These are phyloP conservation scores for Gilbertella persicaria DNA, from an alignment of 371 early-diverging fungal species.

Conservation along the genomic window DNA sequence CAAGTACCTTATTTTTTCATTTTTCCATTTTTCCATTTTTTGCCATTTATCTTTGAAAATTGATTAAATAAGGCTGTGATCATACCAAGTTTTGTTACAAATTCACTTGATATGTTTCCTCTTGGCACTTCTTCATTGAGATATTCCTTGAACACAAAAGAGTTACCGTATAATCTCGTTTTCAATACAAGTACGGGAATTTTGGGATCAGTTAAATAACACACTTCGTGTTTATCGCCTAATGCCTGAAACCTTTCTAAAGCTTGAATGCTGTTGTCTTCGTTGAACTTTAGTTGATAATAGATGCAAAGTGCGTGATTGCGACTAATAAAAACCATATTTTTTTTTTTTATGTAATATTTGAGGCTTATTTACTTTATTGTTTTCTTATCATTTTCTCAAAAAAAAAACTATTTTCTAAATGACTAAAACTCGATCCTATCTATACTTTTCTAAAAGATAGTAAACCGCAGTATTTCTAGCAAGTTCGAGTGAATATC, in stretches of 20 bases:
- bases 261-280: too few relatives aligned
- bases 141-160: conserved; percentile 20
- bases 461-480: too few relatives aligned
- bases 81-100: conserved; percentile 13
- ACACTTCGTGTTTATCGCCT: conserved; percentile 11
- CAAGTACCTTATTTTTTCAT: not conserved
- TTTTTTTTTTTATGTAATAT: too few relatives aligned
- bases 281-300: too few relatives aligned
- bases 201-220: conserved; percentile 7
- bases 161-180: conserved; percentile 17
- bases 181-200: conserved; percentile 17
- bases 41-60: conserved; percentile 8
- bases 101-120: conserved; percentile 7
- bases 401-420: too few relatives aligned
- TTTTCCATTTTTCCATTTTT: conserved; percentile 2
- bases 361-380: too few relatives aligned
- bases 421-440: too few relatives aligned
- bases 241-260: too few relatives aligned
- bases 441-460: too few relatives aligned
- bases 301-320: too few relatives aligned
- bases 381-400: too few relatives aligned
- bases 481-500: too few relatives aligned
- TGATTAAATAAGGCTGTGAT: conserved; percentile 6
- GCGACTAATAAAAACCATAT: conserved; percentile 8
- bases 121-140: conserved; percentile 6